A percentile compares a stretch with the other conserved stretches of the same genome.
These are phyloP conservation scores for Coemansia sp. DNA, from an alignment of 192 early-diverging fungal genomes.

Conservation along the genomic window DNA sequence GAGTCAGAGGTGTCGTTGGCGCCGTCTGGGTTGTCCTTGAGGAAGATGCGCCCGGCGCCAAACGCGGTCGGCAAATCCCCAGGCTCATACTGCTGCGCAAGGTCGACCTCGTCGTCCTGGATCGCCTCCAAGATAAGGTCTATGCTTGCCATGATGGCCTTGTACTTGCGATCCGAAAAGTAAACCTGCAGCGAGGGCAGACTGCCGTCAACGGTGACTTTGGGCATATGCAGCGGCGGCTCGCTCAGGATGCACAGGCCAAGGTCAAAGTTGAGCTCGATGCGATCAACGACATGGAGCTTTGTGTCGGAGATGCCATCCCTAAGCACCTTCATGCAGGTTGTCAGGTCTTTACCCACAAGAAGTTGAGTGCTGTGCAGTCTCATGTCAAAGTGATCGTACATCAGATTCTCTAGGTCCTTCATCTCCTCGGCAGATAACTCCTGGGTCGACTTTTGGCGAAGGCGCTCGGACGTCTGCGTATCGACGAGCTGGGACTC, in stretches of 20 bases:
- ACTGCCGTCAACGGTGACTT: slow-evolving; percentile 72
- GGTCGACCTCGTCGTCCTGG: slow-evolving; percentile 45
- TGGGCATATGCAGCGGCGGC: slow-evolving; percentile 65
- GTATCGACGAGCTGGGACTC: slow-evolving; percentile 78
- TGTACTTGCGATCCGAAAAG: slow-evolving; percentile 93
- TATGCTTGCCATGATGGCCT: slow-evolving; percentile 77
- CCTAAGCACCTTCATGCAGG: slow-evolving; percentile 67
- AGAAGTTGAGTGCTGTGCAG: slow-evolving; percentile 79
- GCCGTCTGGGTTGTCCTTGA: background rate
- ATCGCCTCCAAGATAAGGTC: slow-evolving; percentile 62
- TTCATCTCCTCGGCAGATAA: slow-evolving; percentile 65
- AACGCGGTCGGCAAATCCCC: slow-evolving; percentile 29
- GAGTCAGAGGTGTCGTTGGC: slow-evolving; percentile 9
- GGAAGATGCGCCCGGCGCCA: slow-evolving; percentile 39
- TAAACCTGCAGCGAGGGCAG: slow-evolving; percentile 83
- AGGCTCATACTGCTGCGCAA: slow-evolving; percentile 47
- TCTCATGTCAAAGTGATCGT: slow-evolving; percentile 84
- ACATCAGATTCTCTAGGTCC: slow-evolving; percentile 75
- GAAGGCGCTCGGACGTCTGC: slow-evolving; percentile 63
- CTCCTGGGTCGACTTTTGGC: slow-evolving; percentile 61
- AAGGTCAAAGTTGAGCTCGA: slow-evolving; percentile 77
- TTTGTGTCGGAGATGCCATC: slow-evolving; percentile 49
- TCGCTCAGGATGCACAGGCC: slow-evolving; percentile 84
- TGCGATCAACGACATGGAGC: slow-evolving; percentile 83
- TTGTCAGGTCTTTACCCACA: slow-evolving; percentile 70